These are phyloP conservation scores for Hyphochytrium catenoides DNA, from an alignment of 352 stramenopile genomes.

Conservation along the genomic window DNA sequence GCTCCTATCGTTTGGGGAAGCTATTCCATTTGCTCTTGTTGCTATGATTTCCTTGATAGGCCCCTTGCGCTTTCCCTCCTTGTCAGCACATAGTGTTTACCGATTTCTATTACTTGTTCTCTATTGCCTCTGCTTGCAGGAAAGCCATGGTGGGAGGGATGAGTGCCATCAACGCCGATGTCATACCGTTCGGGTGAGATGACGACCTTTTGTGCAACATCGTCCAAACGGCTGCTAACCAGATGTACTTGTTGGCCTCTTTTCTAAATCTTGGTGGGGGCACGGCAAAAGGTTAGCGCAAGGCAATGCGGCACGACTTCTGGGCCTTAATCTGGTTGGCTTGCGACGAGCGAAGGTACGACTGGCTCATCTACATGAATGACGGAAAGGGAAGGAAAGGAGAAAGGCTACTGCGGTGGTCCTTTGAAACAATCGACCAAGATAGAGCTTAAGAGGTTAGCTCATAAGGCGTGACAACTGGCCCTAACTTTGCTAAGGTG, in stretches of 20 bases:
- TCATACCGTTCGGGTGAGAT: constrained; percentile 49
- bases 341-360: constrained; percentile 26
- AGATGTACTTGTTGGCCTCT: constrained; percentile 12
- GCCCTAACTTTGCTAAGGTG: constrained; percentile 15
- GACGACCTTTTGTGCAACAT: no score
- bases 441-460: no score
- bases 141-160: constrained; percentile 47
- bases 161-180: constrained; percentile 48
- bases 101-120: background rate
- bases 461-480: no score
- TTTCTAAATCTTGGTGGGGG: background rate
- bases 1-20: no score
- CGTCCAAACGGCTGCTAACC: no score
- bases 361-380: background rate
- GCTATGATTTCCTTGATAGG: no score
- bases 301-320: constrained; percentile 44
- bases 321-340: constrained; percentile 40
- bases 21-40: no score
- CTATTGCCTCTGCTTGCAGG: constrained; percentile 2
- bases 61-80: no score
- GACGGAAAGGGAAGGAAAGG: no score
- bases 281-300: background rate
- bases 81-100: no score
- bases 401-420: no score
- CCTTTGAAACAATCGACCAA: no score